Conservation (phyloP, 2,329 filamentous ascomycete species). For the Zasmidium angulare region DNA sequence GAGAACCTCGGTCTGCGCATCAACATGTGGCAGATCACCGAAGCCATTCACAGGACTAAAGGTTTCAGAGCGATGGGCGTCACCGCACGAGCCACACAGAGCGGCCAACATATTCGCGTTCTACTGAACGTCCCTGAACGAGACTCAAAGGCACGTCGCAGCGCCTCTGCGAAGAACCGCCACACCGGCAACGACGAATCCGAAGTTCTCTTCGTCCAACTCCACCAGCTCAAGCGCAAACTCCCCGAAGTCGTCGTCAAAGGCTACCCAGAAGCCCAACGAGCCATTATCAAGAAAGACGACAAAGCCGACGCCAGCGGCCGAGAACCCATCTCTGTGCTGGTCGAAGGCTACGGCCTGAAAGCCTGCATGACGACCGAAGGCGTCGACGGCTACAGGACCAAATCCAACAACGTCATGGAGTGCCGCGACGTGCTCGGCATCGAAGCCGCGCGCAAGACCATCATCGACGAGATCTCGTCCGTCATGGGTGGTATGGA, state of each 20-base stretch:
- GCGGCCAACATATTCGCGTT: conserved; percentile 62
- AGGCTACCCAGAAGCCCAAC: conserved; percentile 80
- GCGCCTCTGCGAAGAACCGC: conserved; percentile 40
- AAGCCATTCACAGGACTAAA: conserved; percentile 75
- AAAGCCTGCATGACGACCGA: conserved; percentile 88
- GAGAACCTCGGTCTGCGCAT: conserved; percentile 80
- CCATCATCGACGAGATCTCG: conserved; percentile 85
- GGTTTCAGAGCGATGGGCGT: conserved; percentile 65
- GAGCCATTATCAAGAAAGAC: conserved; percentile 85
- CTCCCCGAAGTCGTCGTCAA: conserved; percentile 84
- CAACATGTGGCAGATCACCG: conserved; percentile 67
- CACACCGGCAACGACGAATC: conserved; percentile 46
- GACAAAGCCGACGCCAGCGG: conserved; percentile 67
- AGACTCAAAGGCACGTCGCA: conserved; percentile 30
- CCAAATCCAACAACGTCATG: conserved; percentile 83
- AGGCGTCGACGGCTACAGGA: conserved; percentile 76
- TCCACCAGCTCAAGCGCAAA: conserved; percentile 80
- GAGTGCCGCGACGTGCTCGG: conserved; percentile 84
- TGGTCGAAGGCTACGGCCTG: conserved; percentile 92
- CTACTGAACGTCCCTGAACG: conserved; percentile 57
- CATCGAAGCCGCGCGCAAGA: conserved; percentile 88
- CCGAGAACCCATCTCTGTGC: conserved; percentile 53
- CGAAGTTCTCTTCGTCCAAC: conserved; percentile 69
- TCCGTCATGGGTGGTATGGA: conserved; percentile 90
- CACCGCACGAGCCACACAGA: conserved; percentile 23